These are phyloP conservation scores for Phytophthora brassicae DNA, from an alignment of 352 stramenopile species.

Conservation along the genomic window DNA sequence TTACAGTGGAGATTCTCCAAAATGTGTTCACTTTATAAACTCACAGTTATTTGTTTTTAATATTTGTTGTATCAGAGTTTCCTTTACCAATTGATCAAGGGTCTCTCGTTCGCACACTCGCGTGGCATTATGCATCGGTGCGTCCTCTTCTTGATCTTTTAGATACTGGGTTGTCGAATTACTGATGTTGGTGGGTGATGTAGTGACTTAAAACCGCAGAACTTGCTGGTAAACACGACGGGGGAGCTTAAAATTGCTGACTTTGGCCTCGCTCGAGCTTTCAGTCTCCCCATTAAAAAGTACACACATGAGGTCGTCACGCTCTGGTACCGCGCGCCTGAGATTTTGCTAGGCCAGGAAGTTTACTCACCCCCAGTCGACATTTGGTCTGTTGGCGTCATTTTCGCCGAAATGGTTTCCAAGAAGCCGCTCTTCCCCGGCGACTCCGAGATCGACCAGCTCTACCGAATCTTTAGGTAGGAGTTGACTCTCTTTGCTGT, in stretches of 20 bases:
- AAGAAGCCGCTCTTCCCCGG: conserved; percentile 85
- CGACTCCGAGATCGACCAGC: conserved; percentile 87
- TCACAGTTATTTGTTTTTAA: too few relatives aligned
- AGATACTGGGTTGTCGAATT: not conserved
- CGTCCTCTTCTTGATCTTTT: not conserved
- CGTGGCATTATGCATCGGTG: conserved; percentile 89
- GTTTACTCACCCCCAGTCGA: conserved; percentile 88
- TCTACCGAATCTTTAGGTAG: conserved; percentile 86
- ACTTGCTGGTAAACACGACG: conserved; percentile 94
- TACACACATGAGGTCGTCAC: conserved; percentile 99
- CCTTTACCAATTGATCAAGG: conserved; percentile 87
- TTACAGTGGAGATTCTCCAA: too few relatives aligned
- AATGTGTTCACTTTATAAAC: too few relatives aligned
- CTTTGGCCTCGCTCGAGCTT: conserved; percentile 97
- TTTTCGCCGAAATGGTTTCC: conserved; percentile 85
- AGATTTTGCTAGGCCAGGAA: conserved; percentile 96
- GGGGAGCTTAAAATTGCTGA: conserved; percentile 98
- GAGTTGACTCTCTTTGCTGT: not conserved
- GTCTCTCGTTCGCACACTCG: conserved; percentile 86
- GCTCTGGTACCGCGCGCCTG: conserved; percentile 98
- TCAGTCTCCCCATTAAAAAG: conserved; percentile 96
- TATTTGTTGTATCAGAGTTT: conserved; percentile 52
- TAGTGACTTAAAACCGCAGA: conserved; percentile 98
- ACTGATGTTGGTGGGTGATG: not conserved
- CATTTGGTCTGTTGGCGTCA: conserved; percentile 86